phyloP scores from a whole-genome alignment of 495 filamentous ascomycete genomes.

The Aspergillus coremiiformis region DNA sequence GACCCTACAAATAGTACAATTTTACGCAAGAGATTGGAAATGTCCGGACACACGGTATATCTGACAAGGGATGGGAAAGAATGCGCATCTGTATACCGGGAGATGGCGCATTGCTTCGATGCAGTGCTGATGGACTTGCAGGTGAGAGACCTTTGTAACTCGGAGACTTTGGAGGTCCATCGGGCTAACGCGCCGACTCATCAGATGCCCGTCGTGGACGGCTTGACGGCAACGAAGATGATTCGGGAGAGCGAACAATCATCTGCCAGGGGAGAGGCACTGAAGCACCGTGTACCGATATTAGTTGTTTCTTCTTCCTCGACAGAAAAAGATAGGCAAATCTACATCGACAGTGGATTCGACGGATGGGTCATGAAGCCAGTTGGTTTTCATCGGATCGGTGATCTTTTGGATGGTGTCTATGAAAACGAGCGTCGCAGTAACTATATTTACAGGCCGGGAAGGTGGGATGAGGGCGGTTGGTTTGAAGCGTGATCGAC shows the following conservation, averaged over 20 bases:
- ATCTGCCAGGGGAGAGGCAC: slow-evolving; percentile 34
- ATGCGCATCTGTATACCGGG: background rate
- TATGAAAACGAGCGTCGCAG: slow-evolving; percentile 27
- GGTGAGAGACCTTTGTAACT: slow-evolving; percentile 36
- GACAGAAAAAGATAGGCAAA: slow-evolving; percentile 56
- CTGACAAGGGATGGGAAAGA: background rate
- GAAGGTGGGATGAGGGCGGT: background rate
- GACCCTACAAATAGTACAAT: background rate
- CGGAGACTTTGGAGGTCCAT: background rate
- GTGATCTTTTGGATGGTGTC: slow-evolving; percentile 54
- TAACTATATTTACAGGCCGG: background rate
- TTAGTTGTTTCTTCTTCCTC: slow-evolving; percentile 84
- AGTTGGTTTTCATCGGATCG: slow-evolving; percentile 63
- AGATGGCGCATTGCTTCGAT: slow-evolving; percentile 46
- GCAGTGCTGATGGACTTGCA: slow-evolving; percentile 95
- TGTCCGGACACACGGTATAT: background rate
- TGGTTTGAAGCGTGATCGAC: background rate
- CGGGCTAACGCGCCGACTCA: slow-evolving; percentile 6
- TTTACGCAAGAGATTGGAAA: background rate
- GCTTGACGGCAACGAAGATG: slow-evolving; percentile 67
- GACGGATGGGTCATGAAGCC: slow-evolving; percentile 87
- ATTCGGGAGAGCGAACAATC: slow-evolving; percentile 65
- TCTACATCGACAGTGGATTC: slow-evolving; percentile 71
- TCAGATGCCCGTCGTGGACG: slow-evolving; percentile 90
- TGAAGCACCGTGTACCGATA: slow-evolving; percentile 47